These are phyloP conservation scores for Saccharomycopsis guyanensis DNA, from an alignment of 805 yeast genomes.

Conservation along the genomic window DNA sequence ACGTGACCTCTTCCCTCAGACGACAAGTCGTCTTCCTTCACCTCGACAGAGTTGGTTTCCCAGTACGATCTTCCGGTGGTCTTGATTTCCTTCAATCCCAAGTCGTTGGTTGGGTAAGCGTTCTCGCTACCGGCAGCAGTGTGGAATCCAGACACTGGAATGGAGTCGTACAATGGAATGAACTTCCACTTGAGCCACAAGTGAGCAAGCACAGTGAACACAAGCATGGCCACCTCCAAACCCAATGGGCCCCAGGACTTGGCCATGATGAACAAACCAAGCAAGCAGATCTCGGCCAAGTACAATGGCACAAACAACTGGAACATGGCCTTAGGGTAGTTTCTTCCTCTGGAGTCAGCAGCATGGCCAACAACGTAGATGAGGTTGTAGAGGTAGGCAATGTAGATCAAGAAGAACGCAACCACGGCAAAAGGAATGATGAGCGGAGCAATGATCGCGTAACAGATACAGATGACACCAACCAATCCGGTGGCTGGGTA, in stretches of 20 bases:
- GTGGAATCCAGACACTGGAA: constrained; percentile 53
- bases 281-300: constrained; percentile 59
- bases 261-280: constrained; percentile 67
- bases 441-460: constrained; percentile 74
- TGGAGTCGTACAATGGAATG: constrained; percentile 56
- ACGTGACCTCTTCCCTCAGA: constrained; percentile 2
- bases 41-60: constrained; percentile 26
- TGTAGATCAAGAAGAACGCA: constrained; percentile 47
- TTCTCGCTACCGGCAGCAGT: constrained; percentile 33
- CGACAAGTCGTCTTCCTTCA: constrained; percentile 20
- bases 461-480: constrained; percentile 63
- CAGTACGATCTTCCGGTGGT: constrained; percentile 37
- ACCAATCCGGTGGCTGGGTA: constrained; percentile 75
- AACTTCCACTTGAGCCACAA: constrained; percentile 51
- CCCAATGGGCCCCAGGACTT: constrained; percentile 76
- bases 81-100: constrained; percentile 53
- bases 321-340: constrained; percentile 64
- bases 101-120: constrained; percentile 55
- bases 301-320: constrained; percentile 67
- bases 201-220: constrained; percentile 52
- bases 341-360: constrained; percentile 63
- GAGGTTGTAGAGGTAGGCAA: constrained; percentile 57
- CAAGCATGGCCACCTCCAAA: constrained; percentile 53
- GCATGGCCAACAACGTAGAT: constrained; percentile 54
- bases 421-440: constrained; percentile 59